A percentile compares a stretch with the other conserved stretches of the same genome.
phyloP scores from a whole-genome alignment of 768 basidiomycete species.

The Pisolithus sp. region DNA sequence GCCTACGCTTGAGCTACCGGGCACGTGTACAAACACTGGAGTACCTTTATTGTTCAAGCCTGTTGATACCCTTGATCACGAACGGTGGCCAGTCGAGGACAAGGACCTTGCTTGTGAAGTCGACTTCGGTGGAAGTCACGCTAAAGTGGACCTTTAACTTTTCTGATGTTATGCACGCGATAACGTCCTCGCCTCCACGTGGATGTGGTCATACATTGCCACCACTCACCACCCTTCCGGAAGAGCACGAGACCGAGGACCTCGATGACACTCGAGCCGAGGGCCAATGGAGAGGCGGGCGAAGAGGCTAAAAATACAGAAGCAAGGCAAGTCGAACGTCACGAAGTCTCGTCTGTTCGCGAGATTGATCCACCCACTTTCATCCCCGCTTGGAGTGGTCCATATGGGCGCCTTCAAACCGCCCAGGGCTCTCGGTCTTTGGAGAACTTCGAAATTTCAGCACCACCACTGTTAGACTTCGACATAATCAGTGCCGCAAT shows the following conservation, averaged over 20 bases:
- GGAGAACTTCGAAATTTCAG: conserved; percentile 23
- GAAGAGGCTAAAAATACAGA: conserved; percentile 3
- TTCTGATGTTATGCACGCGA: conserved; percentile 20
- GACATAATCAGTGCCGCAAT: too few relatives aligned
- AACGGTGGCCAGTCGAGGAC: too few relatives aligned
- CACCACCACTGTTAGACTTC: conserved; percentile 17
- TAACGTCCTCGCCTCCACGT: too few relatives aligned
- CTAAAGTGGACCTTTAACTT: conserved; percentile 15
- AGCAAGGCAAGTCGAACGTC: conserved; percentile 16
- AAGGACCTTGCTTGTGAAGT: too few relatives aligned
- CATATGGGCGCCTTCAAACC: not conserved
- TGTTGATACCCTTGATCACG: too few relatives aligned
- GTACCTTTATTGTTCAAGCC: too few relatives aligned
- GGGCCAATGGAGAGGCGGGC: conserved; percentile 6
- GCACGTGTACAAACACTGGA: not conserved
- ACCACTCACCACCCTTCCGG: conserved; percentile 19
- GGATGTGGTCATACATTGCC: not conserved
- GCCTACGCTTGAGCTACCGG: conserved; percentile 16
- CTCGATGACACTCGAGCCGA: conserved; percentile 6
- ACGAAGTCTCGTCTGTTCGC: conserved; percentile 3
- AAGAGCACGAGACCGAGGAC: conserved; percentile 25
- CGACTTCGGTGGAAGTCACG: not conserved
- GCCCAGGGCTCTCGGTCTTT: conserved; percentile 15
- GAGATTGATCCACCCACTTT: not conserved
- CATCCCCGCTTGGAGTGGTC: not conserved